Conservation (phyloP, 2,329 filamentous ascomycete species). For the Trichoderma sp. region DNA sequence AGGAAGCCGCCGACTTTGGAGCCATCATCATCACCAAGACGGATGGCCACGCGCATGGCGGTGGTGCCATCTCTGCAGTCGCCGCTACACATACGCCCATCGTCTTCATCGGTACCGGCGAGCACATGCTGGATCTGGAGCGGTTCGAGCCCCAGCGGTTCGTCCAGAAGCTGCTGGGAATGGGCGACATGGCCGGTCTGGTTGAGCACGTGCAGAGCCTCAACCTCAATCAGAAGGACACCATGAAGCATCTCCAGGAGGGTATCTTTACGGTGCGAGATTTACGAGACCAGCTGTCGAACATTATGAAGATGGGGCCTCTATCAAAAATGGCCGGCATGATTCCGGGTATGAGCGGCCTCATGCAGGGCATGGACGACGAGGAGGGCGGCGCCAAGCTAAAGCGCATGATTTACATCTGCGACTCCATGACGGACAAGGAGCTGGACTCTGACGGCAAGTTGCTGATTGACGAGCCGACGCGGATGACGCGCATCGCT, state of each 20-base stretch:
- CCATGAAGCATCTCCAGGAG: constrained; percentile 97
- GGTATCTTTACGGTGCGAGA: constrained; percentile 96
- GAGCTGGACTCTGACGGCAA: constrained; percentile 96
- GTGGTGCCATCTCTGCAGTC: constrained; percentile 96
- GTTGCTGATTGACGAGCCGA: constrained; percentile 88
- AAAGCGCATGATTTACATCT: constrained; percentile 98
- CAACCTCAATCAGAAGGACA: constrained; percentile 96
- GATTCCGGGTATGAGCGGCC: constrained; percentile 91
- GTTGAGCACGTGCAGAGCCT: constrained; percentile 96
- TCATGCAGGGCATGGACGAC: constrained; percentile 97
- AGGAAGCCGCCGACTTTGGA: constrained; percentile 93
- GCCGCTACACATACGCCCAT: constrained; percentile 96
- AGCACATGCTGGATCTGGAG: constrained; percentile 95
- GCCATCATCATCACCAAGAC: constrained; percentile 99
- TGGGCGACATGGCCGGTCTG: constrained; percentile 94
- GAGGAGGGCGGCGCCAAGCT: constrained; percentile 93
- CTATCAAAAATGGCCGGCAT: constrained; percentile 97
- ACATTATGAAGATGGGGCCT: constrained; percentile 99
- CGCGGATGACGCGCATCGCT: constrained; percentile 88
- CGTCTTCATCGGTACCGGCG: constrained; percentile 95
- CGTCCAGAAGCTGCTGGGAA: constrained; percentile 88
- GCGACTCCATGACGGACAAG: constrained; percentile 95
- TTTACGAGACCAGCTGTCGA: constrained; percentile 89
- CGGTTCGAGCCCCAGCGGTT: constrained; percentile 91
- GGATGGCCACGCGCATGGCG: constrained; percentile 90